Conservation (phyloP, 2,329 filamentous ascomycete genomes). For the Fusarium chuoi region DNA sequence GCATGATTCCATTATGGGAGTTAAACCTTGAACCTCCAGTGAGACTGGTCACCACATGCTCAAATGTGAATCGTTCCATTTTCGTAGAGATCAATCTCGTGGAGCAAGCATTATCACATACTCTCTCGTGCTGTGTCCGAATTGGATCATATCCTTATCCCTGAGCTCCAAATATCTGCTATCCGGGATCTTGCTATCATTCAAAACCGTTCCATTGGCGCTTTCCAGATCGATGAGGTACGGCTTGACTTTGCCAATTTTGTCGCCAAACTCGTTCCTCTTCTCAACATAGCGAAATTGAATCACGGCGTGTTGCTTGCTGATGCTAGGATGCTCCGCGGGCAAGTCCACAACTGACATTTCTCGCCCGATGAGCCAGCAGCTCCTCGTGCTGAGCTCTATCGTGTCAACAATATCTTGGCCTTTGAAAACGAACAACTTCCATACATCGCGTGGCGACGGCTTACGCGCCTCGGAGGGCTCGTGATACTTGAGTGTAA, state of each 20-base stretch:
- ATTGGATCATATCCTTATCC: conserved; percentile 88
- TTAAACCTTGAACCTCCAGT: neutral
- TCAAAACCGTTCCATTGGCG: conserved; percentile 88
- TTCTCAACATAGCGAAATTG: conserved; percentile 90
- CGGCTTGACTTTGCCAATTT: conserved; percentile 79
- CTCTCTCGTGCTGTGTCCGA: conserved; percentile 89
- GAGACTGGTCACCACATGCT: neutral
- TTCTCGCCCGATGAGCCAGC: conserved; percentile 91
- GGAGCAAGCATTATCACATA: conserved; percentile 91
- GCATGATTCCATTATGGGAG: neutral
- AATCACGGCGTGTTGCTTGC: conserved; percentile 94
- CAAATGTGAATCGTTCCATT: neutral
- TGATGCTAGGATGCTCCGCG: conserved; percentile 90
- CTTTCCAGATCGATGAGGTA: conserved; percentile 96
- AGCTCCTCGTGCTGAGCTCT: conserved; percentile 78
- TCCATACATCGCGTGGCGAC: conserved; percentile 81
- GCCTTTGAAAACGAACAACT: conserved; percentile 92
- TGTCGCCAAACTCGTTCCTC: conserved; percentile 87
- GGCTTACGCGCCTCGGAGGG: conserved; percentile 93
- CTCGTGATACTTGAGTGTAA: conserved; percentile 95
- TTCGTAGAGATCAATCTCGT: conserved; percentile 48
- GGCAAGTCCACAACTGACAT: conserved; percentile 81
- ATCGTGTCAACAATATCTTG: conserved; percentile 83
- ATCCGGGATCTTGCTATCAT: conserved; percentile 76
- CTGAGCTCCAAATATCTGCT: conserved; percentile 87